phyloP scores from a whole-genome alignment of 495 filamentous ascomycete genomes.

The Penicillium desertorum region DNA sequence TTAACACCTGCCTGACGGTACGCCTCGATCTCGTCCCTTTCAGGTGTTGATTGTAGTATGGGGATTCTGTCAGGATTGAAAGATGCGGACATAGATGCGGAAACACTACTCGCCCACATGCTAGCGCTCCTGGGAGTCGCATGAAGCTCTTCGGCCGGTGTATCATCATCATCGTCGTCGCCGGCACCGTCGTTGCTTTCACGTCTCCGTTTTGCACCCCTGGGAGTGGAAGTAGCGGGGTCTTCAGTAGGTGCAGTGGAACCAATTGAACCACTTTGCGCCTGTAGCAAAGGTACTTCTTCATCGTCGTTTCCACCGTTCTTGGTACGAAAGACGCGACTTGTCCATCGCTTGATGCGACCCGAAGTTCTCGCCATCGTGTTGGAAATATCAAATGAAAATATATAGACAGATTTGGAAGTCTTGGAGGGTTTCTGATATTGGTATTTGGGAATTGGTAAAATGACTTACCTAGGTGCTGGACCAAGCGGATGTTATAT shows the following conservation, averaged over 20 bases:
- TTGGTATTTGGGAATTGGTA: background rate
- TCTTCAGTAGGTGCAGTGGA: too few species aligned
- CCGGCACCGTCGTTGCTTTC: background rate
- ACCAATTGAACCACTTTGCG: too few species aligned
- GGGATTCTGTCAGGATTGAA: background rate
- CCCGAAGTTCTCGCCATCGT: background rate
- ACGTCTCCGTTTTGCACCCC: background rate
- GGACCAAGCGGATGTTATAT: background rate
- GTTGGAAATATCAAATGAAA: background rate
- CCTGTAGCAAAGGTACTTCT: too few species aligned
- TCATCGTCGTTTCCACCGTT: background rate
- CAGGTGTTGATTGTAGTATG: background rate
- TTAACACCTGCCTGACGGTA: fast-evolving
- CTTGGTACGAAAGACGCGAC: background rate
- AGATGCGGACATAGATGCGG: background rate
- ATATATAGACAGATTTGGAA: background rate
- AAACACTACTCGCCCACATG: background rate
- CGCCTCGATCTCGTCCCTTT: fast-evolving
- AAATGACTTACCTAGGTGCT: background rate
- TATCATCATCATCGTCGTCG: background rate
- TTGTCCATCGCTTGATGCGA: background rate
- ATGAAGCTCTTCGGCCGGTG: background rate
- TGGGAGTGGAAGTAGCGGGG: background rate
- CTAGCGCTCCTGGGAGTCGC: background rate
- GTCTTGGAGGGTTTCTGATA: background rate